phyloP scores from a whole-genome alignment of 352 stramenopile species.

The Sclerospora graminicola region DNA sequence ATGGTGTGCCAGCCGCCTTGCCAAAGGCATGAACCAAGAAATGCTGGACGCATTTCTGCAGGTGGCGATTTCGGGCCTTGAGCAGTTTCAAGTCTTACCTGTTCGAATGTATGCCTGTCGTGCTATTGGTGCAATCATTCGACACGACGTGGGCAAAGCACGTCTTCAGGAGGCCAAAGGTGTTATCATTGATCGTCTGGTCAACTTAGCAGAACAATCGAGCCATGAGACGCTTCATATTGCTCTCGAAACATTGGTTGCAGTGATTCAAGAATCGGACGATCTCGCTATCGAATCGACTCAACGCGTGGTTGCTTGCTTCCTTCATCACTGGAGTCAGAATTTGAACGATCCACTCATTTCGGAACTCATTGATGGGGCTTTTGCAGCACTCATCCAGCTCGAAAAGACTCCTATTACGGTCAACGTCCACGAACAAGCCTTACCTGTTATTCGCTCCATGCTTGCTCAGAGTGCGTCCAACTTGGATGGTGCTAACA shows the following conservation, averaged over 20 bases:
- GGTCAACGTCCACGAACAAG: conserved; percentile 46
- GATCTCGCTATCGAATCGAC: conserved; percentile 26
- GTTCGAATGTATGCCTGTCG: conserved; percentile 74
- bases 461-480: conserved; percentile 47
- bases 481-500: conserved; percentile 40
- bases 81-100: conserved; percentile 56
- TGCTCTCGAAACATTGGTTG: conserved; percentile 62
- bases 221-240: conserved; percentile 72
- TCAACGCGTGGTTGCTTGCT: conserved; percentile 40
- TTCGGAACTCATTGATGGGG: conserved; percentile 55
- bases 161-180: conserved; percentile 38
- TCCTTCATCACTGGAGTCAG: conserved; percentile 55
- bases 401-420: conserved; percentile 49
- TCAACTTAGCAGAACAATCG: conserved; percentile 41
- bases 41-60: conserved; percentile 67
- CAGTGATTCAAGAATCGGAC: conserved; percentile 52
- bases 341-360: conserved; percentile 72
- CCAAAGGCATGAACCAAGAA: conserved; percentile 54
- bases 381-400: conserved; percentile 56
- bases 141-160: conserved; percentile 45
- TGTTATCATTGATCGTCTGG: conserved; percentile 49
- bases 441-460: conserved; percentile 42
- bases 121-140: conserved; percentile 58
- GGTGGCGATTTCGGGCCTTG: conserved; percentile 61
- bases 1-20: conserved; percentile 72